Evolutionary conservation across 2,329 filamentous ascomycete species (phyloP).

Genomic region (Penicillium sp.): DNA sequence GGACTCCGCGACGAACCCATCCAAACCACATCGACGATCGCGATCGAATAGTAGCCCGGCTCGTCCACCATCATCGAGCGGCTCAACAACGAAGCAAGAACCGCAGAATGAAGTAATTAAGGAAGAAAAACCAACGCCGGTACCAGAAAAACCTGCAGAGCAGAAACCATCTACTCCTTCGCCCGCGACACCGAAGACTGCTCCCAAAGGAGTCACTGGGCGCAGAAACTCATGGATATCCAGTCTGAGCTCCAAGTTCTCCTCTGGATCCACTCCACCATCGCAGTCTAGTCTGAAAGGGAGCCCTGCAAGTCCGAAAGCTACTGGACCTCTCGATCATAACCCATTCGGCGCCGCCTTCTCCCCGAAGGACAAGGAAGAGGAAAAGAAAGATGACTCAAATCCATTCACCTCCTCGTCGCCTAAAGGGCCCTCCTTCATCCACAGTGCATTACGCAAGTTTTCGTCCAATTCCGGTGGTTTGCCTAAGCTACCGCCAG

Average conservation of each 20-base stretch:
- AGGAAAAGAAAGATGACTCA: slow-evolving; percentile 38
- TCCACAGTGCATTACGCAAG: slow-evolving; percentile 78
- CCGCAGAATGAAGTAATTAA: slow-evolving; percentile 15
- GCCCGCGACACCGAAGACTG: slow-evolving; percentile 25
- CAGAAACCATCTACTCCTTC: slow-evolving; percentile 23
- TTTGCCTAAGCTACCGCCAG: slow-evolving; percentile 54
- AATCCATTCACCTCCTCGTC: slow-evolving; percentile 59
- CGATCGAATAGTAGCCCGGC: slow-evolving; percentile 25
- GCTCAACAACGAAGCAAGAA: slow-evolving; percentile 14
- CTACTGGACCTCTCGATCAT: slow-evolving; percentile 39
- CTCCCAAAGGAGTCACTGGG: slow-evolving; percentile 40
- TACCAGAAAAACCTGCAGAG: slow-evolving; percentile 20
- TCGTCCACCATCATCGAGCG: slow-evolving; percentile 14
- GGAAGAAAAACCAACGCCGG: slow-evolving; percentile 10
- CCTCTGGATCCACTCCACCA: slow-evolving; percentile 53
- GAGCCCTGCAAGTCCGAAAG: slow-evolving; percentile 29
- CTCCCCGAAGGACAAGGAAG: slow-evolving; percentile 46
- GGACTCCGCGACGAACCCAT: slow-evolving; percentile 18
- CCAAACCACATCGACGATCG: slow-evolving; percentile 24
- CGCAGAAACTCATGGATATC: slow-evolving; percentile 87
- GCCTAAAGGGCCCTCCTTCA: slow-evolving; percentile 71
- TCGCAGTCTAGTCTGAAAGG: slow-evolving; percentile 37
- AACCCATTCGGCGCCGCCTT: slow-evolving; percentile 49
- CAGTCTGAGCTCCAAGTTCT: slow-evolving; percentile 90
- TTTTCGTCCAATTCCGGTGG: slow-evolving; percentile 62